Evolutionary conservation across 108 stramenopile genomes (phyloP).

Genomic region (Hondaea fermentalgiana): DNA sequence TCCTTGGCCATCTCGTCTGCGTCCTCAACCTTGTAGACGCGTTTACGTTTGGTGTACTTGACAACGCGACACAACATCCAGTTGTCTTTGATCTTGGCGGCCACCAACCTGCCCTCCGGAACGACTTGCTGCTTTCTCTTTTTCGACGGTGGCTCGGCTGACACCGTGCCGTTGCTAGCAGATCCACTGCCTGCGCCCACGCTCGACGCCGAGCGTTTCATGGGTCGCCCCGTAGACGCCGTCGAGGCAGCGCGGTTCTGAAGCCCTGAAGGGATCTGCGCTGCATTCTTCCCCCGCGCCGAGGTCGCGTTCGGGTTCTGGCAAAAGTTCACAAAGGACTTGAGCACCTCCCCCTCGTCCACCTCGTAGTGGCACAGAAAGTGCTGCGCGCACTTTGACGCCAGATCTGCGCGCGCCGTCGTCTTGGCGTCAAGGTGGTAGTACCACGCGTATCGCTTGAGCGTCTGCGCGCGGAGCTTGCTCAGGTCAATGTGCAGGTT

Average conservation of each 20-base stretch:
- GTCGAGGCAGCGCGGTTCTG: background rate
- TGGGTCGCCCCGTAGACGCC: background rate
- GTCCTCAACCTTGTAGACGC: background rate
- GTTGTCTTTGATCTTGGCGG: conserved; percentile 10
- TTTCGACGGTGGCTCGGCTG: background rate
- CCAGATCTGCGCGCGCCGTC: background rate
- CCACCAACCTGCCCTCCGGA: background rate
- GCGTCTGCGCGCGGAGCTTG: conserved; percentile 2
- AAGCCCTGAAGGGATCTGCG: background rate
- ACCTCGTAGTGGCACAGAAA: background rate
- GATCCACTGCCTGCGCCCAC: background rate
- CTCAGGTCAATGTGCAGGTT: conserved; percentile 11
- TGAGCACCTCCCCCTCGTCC: conserved; percentile 2
- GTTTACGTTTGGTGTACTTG: background rate
- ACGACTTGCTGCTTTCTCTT: background rate
- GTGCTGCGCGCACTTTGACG: background rate
- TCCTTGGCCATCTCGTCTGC: conserved; percentile 2
- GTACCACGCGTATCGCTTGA: conserved; percentile 3
- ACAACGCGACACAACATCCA: background rate
- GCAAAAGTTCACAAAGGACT: background rate
- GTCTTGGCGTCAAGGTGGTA: background rate
- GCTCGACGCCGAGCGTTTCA: background rate
- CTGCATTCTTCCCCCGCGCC: background rate
- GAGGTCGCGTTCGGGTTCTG: background rate
- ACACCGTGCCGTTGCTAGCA: background rate